Conservation (phyloP, 23 red algal genomes). For the Gracilaria domingensis region DNA sequence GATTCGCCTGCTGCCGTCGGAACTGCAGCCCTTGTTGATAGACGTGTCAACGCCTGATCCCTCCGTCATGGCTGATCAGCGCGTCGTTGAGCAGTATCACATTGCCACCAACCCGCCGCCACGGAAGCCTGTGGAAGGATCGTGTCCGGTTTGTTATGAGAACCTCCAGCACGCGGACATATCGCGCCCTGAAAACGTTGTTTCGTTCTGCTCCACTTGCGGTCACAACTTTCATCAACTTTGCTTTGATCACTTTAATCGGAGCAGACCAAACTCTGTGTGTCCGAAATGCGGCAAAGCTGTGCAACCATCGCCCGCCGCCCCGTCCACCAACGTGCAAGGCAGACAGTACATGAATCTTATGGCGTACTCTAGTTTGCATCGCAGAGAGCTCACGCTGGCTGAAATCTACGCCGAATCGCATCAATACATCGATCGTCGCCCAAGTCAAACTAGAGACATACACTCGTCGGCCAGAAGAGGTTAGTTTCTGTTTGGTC, state of each 20-base stretch:
- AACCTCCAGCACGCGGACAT: neutral
- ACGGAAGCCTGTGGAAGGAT: slow-evolving; percentile 15
- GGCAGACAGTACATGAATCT: slow-evolving; percentile 4
- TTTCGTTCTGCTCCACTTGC: slow-evolving; percentile 30
- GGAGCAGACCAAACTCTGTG: neutral
- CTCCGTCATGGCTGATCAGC: slow-evolving; percentile 4
- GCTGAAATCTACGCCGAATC: slow-evolving; percentile 15
- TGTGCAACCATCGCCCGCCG: neutral
- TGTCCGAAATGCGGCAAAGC: slow-evolving; percentile 16
- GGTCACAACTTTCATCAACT: slow-evolving; percentile 41
- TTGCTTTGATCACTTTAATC: slow-evolving; percentile 37
- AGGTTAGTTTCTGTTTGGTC: too few species aligned
- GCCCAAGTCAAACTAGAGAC: neutral
- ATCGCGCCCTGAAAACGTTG: slow-evolving; percentile 28
- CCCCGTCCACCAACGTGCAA: neutral
- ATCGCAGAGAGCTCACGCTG: slow-evolving; percentile 10
- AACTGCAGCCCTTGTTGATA: slow-evolving; percentile 20
- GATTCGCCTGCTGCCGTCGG: slow-evolving; percentile 10
- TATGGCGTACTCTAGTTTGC: neutral
- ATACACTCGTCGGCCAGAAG: too few species aligned
- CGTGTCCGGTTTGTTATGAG: slow-evolving; percentile 46
- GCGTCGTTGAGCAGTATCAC: slow-evolving; percentile 10
- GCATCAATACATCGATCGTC: neutral
- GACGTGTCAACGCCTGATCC: neutral
- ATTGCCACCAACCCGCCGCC: neutral